Conservation (phyloP, 192 early-diverging fungal species). For the Neocallimastix lanati region DNA sequence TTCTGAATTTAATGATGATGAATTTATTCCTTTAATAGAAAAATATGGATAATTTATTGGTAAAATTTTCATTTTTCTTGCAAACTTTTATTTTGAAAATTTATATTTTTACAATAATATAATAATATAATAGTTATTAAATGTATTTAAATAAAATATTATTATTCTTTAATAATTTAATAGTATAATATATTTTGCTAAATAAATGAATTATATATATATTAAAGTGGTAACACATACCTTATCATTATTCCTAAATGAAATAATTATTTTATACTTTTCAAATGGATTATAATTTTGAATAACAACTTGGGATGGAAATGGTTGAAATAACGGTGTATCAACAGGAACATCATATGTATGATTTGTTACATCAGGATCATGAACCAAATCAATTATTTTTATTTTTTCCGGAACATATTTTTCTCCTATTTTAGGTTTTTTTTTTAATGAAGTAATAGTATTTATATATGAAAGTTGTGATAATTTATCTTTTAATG, state of each 20-base stretch:
- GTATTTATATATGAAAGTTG: background rate
- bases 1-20: constrained; percentile 17
- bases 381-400: background rate
- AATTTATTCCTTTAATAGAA: constrained; percentile 15
- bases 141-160: too few species aligned
- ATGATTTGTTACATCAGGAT: background rate
- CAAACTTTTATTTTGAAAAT: constrained; percentile 21
- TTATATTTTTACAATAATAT: too few species aligned
- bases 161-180: too few species aligned
- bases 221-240: too few species aligned
- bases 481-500: background rate
- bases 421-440: background rate
- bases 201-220: too few species aligned
- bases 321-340: constrained; percentile 28
- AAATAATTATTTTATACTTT: constrained; percentile 27
- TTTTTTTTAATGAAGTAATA: background rate
- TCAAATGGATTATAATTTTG: constrained; percentile 26
- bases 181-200: too few species aligned
- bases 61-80: constrained; percentile 23
- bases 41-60: constrained; percentile 27
- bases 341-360: constrained; percentile 16
- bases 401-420: background rate
- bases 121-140: too few species aligned
- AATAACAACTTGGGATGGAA: constrained; percentile 20
- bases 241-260: constrained; percentile 41